A percentile compares a stretch with the other conserved stretches of the same genome.
phyloP scores from a whole-genome alignment of 2,329 filamentous ascomycete species.

The Curvularia hawaiiensis region DNA sequence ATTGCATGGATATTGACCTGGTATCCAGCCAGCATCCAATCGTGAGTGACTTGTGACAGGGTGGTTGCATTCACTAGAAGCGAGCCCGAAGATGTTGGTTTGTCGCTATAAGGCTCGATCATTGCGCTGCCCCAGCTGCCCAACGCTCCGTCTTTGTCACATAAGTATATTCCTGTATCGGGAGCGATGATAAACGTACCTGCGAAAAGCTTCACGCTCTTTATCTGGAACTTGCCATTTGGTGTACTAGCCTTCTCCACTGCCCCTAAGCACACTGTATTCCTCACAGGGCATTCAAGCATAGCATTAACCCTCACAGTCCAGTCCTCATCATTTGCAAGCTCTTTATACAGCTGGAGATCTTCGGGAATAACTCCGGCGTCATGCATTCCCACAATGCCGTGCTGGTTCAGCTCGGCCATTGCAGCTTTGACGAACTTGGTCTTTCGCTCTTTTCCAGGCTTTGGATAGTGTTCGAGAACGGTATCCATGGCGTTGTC shows the following conservation, averaged over 20 bases:
- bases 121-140: constrained; percentile 75
- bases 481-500: constrained; percentile 74
- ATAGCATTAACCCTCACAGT: constrained; percentile 70
- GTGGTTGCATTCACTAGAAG: constrained; percentile 69
- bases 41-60: constrained; percentile 58
- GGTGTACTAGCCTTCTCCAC: constrained; percentile 52
- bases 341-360: constrained; percentile 59
- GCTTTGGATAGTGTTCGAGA: constrained; percentile 62
- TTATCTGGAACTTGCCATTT: constrained; percentile 61
- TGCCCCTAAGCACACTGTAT: constrained; percentile 65
- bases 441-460: constrained; percentile 58
- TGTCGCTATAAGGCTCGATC: constrained; percentile 72
- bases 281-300: constrained; percentile 68
- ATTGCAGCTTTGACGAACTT: constrained; percentile 65
- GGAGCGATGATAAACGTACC: constrained; percentile 50
- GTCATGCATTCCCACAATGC: constrained; percentile 72
- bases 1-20: constrained; percentile 77
- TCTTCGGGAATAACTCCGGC: constrained; percentile 65
- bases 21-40: constrained; percentile 66
- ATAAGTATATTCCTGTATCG: constrained; percentile 16
- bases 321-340: constrained; percentile 60
- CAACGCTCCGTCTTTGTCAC: constrained; percentile 65
- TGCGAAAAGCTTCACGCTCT: constrained; percentile 72
- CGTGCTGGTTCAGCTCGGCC: constrained; percentile 65
- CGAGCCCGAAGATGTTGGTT: constrained; percentile 64